Evolutionary conservation across 768 basidiomycete species (phyloP).

Genomic region (Suillus sp.): DNA sequence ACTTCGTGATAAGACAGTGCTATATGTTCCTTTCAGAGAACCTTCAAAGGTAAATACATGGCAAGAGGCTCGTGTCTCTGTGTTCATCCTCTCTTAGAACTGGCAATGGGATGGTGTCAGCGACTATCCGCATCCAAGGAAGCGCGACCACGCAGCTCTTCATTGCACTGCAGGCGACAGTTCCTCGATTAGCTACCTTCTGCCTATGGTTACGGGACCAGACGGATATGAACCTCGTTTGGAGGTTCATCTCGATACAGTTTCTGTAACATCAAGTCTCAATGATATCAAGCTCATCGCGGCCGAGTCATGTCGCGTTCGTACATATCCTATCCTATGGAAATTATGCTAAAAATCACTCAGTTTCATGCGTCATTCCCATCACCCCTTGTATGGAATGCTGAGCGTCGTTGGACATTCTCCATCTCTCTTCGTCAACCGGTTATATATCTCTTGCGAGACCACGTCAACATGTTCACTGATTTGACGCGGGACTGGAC

Average conservation of each 20-base stretch:
- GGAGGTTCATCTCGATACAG: slow-evolving; percentile 79
- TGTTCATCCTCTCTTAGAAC: slow-evolving; percentile 49
- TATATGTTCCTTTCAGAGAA: slow-evolving; percentile 91
- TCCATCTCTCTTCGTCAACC: slow-evolving; percentile 73
- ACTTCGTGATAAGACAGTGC: slow-evolving; percentile 70
- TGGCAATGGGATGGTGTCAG: slow-evolving; percentile 87
- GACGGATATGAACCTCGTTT: slow-evolving; percentile 79
- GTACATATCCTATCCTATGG: slow-evolving; percentile 17
- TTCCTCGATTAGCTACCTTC: slow-evolving; percentile 81
- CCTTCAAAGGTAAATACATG: slow-evolving; percentile 68
- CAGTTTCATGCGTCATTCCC: slow-evolving; percentile 77
- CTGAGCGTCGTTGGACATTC: slow-evolving; percentile 76
- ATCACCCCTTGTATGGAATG: slow-evolving; percentile 82
- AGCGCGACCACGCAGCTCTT: slow-evolving; percentile 70
- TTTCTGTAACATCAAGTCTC: slow-evolving; percentile 80
- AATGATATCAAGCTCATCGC: slow-evolving; percentile 82
- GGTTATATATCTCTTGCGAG: slow-evolving; percentile 76
- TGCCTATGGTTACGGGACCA: slow-evolving; percentile 77
- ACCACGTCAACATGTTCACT: slow-evolving; percentile 92
- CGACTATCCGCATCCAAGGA: slow-evolving; percentile 50
- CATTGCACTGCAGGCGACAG: slow-evolving; percentile 75
- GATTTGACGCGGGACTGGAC: slow-evolving; percentile 94
- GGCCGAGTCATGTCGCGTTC: slow-evolving; percentile 79
- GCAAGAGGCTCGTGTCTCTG: not conserved
- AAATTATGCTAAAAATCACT: slow-evolving; percentile 13